Evolutionary conservation across 768 basidiomycete species (phyloP).

Genomic region (Rhodosporidiobolus sp.): DNA sequence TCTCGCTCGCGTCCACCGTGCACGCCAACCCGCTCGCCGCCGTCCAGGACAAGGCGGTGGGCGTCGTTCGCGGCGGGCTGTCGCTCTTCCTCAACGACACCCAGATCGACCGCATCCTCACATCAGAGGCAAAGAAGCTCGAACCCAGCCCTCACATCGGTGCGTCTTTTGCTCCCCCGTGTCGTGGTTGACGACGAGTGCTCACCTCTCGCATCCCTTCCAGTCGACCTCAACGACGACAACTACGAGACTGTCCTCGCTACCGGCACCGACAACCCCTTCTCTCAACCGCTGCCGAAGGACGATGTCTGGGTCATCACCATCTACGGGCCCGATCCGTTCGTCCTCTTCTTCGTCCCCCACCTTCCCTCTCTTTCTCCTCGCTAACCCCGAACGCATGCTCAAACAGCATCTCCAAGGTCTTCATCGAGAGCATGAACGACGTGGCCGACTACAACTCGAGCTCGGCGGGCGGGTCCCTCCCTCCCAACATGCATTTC

Average conservation of each 20-base stretch:
- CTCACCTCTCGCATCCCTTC: neutral
- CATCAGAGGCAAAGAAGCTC: neutral
- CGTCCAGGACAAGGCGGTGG: neutral
- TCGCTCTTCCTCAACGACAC: constrained; percentile 31
- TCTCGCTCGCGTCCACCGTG: neutral
- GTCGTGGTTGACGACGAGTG: neutral
- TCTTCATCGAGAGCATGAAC: constrained; percentile 20
- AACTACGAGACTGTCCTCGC: constrained; percentile 25
- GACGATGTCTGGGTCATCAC: constrained; percentile 35
- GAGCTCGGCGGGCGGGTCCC: constrained; percentile 16
- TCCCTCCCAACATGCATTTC: constrained; percentile 24
- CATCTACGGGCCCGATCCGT: constrained; percentile 31
- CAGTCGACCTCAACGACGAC: constrained; percentile 36
- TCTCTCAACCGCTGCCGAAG: neutral
- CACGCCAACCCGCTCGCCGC: constrained; percentile 7
- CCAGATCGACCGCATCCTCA: constrained; percentile 21
- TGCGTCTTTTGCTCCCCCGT: neutral
- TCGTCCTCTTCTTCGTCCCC: neutral
- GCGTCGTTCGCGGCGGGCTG: constrained; percentile 2
- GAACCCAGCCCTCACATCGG: constrained; percentile 20
- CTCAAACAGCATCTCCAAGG: constrained; percentile 14
- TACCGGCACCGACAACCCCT: constrained; percentile 27
- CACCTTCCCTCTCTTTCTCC: neutral
- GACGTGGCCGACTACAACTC: constrained; percentile 21
- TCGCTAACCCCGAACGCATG: neutral